Percentiles rank a stretch among this genome's conserved stretches.
Evolutionary conservation across 2,329 filamentous ascomycete species (phyloP).

Genomic region (Sarocladium strictum): DNA sequence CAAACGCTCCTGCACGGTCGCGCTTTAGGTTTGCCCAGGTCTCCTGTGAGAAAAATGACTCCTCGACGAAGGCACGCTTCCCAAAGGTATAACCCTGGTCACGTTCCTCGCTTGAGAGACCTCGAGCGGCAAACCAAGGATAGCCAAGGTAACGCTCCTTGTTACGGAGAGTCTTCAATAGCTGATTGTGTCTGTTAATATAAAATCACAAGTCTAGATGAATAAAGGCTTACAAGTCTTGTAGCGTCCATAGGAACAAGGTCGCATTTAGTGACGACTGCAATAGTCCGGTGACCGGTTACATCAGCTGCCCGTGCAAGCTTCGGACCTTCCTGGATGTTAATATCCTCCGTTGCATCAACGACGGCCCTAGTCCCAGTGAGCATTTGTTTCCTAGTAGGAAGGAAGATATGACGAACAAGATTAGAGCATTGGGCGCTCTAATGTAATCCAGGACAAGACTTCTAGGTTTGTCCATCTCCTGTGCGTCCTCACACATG

Average conservation of each 20-base stretch:
- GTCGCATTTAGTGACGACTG: neutral
- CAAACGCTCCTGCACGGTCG: neutral
- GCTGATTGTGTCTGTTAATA: neutral
- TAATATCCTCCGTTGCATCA: neutral
- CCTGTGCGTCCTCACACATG: neutral
- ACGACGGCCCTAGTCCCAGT: neutral
- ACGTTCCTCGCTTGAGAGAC: neutral
- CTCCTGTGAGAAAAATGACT: neutral
- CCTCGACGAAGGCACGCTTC: neutral
- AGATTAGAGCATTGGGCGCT: neutral
- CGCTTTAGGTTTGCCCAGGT: neutral
- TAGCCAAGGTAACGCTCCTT: neutral
- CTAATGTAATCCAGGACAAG: neutral
- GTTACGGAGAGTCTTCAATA: neutral
- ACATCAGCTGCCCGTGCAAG: neutral
- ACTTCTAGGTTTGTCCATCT: neutral
- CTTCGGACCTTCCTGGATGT: neutral
- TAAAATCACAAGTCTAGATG: neutral
- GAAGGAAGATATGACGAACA: neutral
- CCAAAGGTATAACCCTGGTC: neutral
- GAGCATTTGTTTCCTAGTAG: neutral
- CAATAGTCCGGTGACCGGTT: neutral
- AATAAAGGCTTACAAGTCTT: neutral
- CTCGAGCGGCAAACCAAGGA: neutral
- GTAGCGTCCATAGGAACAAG: neutral